Evolutionary conservation across 805 yeast genomes (phyloP), one percentile per base, ranked within the genome.

Genomic region (Cyberlindnera mississippiensis): DNA sequence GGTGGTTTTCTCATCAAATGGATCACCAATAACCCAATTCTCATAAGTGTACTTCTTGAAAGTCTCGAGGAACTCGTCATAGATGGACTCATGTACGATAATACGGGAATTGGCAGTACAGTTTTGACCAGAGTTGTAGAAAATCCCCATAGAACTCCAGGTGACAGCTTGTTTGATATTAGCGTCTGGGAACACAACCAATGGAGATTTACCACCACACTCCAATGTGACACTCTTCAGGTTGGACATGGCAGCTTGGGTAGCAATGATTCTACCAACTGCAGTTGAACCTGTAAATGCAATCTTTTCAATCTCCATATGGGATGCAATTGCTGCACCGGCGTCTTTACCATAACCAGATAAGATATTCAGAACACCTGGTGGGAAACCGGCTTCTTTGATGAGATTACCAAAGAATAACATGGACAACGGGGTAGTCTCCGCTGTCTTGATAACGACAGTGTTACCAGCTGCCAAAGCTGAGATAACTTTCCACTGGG

Each of bases 381-480:
- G 69, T 52, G 93, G 90, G 57, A 80, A 66, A 87, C 96, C 62
- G 49, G 85, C 85, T 61, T 81, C 78, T 59, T 76, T 73, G 50
- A 75, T 64, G 57, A 84, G 71, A 28, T 71, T 65, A 40, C 83
- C 82, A 50, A 81, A 73, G 58, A 66, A 82, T 51, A 83, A 67
- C 35, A 85, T 82, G 41, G 83, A 79, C 55, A 84, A 70, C 49
- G 89, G 88, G 35, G 93, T 83, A 33, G 82, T 76, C 60, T 82
- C 84, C 34, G 91, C 86, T 33, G 89, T 76, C 64, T 84, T 84
- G 60, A 83, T 68, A 42, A 84, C 80, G 50, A 80, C 69, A 31
- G 84, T 74, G 67, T 83, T 82, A 65, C 89, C 89, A 53, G 87
- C 78, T 37, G 85, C 85, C 53, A 83, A 66, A 41, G 86, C 87